Base-by-base conservation (phyloP, 768 basidiomycete species). In the Lyophyllum atratum region DNA sequence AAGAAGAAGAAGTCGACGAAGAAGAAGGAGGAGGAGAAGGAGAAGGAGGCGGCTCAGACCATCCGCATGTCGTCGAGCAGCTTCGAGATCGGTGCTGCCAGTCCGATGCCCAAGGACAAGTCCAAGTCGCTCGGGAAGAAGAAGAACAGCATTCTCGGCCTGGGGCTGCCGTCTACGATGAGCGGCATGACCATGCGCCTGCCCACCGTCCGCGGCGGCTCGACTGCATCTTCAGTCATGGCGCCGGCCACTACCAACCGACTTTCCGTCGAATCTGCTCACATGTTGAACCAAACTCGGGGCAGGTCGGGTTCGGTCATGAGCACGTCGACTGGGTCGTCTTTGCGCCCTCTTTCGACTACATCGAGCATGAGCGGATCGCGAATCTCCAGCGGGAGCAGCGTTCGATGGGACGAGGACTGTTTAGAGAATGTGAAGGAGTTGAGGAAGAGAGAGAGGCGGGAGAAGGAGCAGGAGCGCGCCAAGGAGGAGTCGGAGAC, bases 81-180 rank as follows among this genome's bases (percentile, higher is more conserved):
- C 63, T 90, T 90, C 62, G 89, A 90, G 66, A 80, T 81, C 0
- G 89, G 89, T n/a, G 72, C 56, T 76, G 4, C 75, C 82, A 60
- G 80, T 73, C 50, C 70, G 74, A 9, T 74, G 71, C 72, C 73
- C 21, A 63, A 61, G 24, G 68, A 61, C 2, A 66, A 61, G n/a
- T 55, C 68, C 1, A 76, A 74, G 26, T 75, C 77, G 2, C 74
- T 81, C 0, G 76, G 76, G 0, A 80, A 77, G 65, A 86, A 84
- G 80, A 89, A 86, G 65, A 75, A 78, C 31, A 82, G 81, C 29
- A 83, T 86, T 50, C 74, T 90, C 10, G 87, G 85, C 0, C 69
- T 89, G 2, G 86, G 86, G 0, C 60, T 87, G 15, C 87, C 87
- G 0, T 83, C 84, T 1, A 79, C 80, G 0, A 75, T 76, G 68